Percentiles rank a stretch among this genome's conserved stretches.
Conservation (phyloP, 169 alveolate genomes). For the Plasmodium yoelii region DNA sequence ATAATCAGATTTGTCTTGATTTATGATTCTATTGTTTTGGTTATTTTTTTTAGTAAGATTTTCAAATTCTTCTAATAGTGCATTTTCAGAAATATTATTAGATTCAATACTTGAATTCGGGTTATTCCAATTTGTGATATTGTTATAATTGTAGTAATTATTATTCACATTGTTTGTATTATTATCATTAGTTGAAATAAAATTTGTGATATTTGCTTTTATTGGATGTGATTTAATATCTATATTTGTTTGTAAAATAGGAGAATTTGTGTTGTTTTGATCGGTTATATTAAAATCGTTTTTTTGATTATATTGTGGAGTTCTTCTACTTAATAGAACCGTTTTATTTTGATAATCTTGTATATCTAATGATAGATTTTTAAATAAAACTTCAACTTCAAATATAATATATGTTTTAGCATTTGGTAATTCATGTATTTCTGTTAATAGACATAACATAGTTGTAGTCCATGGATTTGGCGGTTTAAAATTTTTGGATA, state of each 20-base stretch:
- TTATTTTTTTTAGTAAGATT: constrained; percentile 10
- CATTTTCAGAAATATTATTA: background rate
- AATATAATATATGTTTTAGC: constrained; percentile 90
- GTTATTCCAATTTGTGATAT: constrained; percentile 22
- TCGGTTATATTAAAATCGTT: constrained; percentile 16
- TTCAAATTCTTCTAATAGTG: constrained; percentile 24
- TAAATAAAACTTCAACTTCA: constrained; percentile 92
- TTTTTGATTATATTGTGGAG: constrained; percentile 21
- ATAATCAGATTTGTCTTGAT: constrained; percentile 43
- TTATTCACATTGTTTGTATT: background rate
- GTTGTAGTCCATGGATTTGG: constrained; percentile 96
- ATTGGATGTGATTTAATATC: background rate
- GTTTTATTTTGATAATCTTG: constrained; percentile 66
- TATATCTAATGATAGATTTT: constrained; percentile 84
- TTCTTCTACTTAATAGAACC: constrained; percentile 34
- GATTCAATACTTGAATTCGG: background rate
- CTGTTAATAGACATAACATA: constrained; percentile 88
- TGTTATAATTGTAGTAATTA: background rate
- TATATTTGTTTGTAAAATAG: background rate
- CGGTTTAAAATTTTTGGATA: constrained; percentile 88
- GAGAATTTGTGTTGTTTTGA: background rate
- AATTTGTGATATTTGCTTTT: background rate
- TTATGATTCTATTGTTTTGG: constrained; percentile 12
- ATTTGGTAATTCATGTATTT: constrained; percentile 87
- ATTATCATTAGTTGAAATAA: background rate